phyloP scores from a whole-genome alignment of 768 basidiomycete genomes.

The Lactarius akahatsu region DNA sequence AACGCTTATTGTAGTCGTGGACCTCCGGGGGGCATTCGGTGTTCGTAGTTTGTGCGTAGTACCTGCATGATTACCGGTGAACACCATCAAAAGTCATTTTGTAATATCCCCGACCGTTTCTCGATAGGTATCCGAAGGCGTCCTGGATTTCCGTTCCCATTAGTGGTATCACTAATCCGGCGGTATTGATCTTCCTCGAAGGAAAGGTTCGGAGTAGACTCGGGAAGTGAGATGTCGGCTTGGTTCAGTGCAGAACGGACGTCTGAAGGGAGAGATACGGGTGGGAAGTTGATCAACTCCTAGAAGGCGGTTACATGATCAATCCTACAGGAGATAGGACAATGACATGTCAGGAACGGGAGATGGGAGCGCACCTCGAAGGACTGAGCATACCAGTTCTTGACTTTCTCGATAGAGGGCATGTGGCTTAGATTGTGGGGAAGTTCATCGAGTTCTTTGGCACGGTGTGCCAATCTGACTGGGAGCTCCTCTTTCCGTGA shows the following conservation, averaged over 20 bases:
- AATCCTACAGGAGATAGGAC: conserved; percentile 17
- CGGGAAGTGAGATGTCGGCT: conserved; percentile 56
- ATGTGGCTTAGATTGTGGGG: conserved; percentile 89
- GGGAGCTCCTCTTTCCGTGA: conserved; percentile 80
- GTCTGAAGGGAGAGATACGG: conserved; percentile 64
- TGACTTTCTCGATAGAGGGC: conserved; percentile 91
- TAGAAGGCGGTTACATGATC: conserved; percentile 35
- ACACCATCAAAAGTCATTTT: conserved; percentile 1
- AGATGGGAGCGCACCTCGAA: conserved; percentile 70
- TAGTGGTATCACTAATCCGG: conserved; percentile 39
- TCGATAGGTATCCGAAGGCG: conserved; percentile 77
- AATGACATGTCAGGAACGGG: background rate
- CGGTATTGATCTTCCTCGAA: conserved; percentile 37
- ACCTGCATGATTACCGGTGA: conserved; percentile 47
- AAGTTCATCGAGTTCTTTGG: conserved; percentile 91
- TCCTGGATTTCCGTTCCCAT: conserved; percentile 39
- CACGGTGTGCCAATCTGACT: conserved; percentile 91
- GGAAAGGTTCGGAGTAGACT: conserved; percentile 79
- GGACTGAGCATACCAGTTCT: conserved; percentile 98
- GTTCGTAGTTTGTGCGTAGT: conserved; percentile 75
- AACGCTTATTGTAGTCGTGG: conserved; percentile 86
- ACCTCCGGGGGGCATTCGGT: conserved; percentile 89
- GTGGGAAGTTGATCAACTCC: conserved; percentile 89
- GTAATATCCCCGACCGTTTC: conserved; percentile 55
- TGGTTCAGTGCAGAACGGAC: conserved; percentile 63